A percentile compares a stretch with the other conserved stretches of the same genome.
phyloP scores from a whole-genome alignment of 495 filamentous ascomycete species.

The Halenospora varia region DNA sequence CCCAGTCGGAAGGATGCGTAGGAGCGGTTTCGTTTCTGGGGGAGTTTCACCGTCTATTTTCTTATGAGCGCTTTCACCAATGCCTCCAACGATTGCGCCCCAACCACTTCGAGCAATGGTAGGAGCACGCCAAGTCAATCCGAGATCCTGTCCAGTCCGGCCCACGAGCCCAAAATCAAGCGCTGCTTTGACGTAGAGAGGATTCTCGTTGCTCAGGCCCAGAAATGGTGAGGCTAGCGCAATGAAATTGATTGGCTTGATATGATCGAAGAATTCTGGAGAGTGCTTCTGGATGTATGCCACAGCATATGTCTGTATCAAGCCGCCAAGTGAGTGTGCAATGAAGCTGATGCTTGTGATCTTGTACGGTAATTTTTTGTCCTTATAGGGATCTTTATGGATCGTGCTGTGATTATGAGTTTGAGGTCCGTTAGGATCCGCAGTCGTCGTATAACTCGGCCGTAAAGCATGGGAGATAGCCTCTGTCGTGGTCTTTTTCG shows the following conservation, averaged over 20 bases:
- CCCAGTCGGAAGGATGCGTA: constrained; percentile 88
- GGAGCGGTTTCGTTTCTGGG: constrained; percentile 79
- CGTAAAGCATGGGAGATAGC: constrained; percentile 33
- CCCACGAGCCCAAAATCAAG: constrained; percentile 95
- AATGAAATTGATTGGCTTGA: constrained; percentile 90
- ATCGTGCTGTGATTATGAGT: constrained; percentile 54
- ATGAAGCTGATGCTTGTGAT: constrained; percentile 96
- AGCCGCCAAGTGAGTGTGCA: constrained; percentile 86
- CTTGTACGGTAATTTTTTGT: constrained; percentile 63
- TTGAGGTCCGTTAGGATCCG: constrained; percentile 30
- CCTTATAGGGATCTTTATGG: constrained; percentile 28
- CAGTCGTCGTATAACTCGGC: constrained; percentile 22
- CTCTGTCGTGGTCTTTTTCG: constrained; percentile 40
- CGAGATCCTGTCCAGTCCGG: constrained; percentile 89
- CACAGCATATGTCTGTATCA: constrained; percentile 92
- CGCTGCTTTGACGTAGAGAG: constrained; percentile 93
- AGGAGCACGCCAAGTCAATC: constrained; percentile 88
- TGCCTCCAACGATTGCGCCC: constrained; percentile 77
- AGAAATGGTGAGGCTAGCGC: constrained; percentile 86
- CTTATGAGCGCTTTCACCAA: constrained; percentile 59
- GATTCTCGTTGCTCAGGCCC: constrained; percentile 95
- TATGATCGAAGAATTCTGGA: constrained; percentile 82
- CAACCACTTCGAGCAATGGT: constrained; percentile 79
- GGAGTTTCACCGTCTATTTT: constrained; percentile 62
- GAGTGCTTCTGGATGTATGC: constrained; percentile 97